These are phyloP conservation scores for Oryza punctata DNA, from an alignment of 176 grass and related monocot genomes.

Conservation along the genomic window DNA sequence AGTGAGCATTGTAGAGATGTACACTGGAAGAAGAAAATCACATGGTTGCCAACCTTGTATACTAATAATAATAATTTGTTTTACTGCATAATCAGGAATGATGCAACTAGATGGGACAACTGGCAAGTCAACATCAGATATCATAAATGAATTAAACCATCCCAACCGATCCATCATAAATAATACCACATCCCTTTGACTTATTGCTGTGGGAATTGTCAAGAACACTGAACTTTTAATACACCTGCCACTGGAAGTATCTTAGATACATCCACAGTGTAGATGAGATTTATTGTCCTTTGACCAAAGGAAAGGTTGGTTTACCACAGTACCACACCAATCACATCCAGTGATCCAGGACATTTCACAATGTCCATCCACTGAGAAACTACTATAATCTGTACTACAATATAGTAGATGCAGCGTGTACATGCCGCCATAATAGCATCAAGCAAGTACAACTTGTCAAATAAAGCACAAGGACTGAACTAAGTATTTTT, in stretches of 20 bases:
- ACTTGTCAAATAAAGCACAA: conserved; percentile 19
- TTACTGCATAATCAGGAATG: conserved; percentile 34
- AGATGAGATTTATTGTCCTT: conserved; percentile 37
- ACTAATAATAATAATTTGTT: conserved; percentile 31
- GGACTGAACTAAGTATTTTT: neutral
- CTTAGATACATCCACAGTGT: conserved; percentile 35
- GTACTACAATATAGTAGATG: neutral
- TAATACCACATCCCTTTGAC: conserved; percentile 38
- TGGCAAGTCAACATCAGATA: conserved; percentile 52
- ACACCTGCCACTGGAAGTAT: conserved; percentile 27
- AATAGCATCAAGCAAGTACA: conserved; percentile 27
- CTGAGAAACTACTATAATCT: conserved; percentile 16
- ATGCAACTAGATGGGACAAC: conserved; percentile 27
- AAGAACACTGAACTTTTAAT: conserved; percentile 49
- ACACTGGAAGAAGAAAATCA: neutral
- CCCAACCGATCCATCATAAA: conserved; percentile 51
- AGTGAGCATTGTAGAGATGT: conserved; percentile 27
- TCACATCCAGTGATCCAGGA: neutral
- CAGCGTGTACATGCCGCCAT: conserved; percentile 13
- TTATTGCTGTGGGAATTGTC: conserved; percentile 48
- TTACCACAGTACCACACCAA: conserved; percentile 5
- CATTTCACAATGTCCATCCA: conserved; percentile 27
- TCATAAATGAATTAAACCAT: conserved; percentile 46
- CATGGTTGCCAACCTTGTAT: conserved; percentile 21
- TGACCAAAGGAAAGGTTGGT: conserved; percentile 38